Percentiles rank a stretch among this genome's conserved stretches.
Evolutionary conservation across 2,329 filamentous ascomycete species (phyloP).

Genomic region (Septoria linicola): DNA sequence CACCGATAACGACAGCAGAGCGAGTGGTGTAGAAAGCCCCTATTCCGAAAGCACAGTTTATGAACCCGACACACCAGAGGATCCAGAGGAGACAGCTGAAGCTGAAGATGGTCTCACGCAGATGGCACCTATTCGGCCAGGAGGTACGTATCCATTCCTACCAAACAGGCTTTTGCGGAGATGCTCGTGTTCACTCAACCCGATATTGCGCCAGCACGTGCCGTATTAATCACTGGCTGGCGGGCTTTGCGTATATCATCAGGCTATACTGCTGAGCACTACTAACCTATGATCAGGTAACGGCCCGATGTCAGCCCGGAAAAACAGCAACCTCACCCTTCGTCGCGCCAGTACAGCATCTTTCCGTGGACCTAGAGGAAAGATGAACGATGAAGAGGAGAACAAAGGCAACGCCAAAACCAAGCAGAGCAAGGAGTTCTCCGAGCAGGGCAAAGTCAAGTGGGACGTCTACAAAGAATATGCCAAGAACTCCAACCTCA

Average conservation of each 20-base stretch:
- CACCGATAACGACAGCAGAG: conserved; percentile 24
- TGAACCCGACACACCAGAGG: conserved; percentile 45
- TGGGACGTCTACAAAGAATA: conserved; percentile 95
- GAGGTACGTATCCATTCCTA: conserved; percentile 15
- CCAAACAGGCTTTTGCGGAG: background rate
- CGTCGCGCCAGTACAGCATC: conserved; percentile 89
- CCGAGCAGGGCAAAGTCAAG: conserved; percentile 95
- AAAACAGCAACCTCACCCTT: conserved; percentile 71
- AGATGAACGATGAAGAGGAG: conserved; percentile 79
- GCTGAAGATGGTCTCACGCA: conserved; percentile 71
- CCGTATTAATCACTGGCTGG: background rate
- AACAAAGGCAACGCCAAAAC: conserved; percentile 59
- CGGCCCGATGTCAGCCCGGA: conserved; percentile 53
- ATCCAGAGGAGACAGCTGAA: conserved; percentile 55
- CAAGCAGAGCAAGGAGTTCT: conserved; percentile 81
- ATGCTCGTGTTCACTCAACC: conserved; percentile 7
- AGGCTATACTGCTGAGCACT: background rate
- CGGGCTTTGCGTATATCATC: background rate
- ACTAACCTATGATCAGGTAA: conserved; percentile 24
- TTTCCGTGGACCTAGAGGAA: conserved; percentile 81
- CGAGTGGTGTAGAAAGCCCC: conserved; percentile 24
- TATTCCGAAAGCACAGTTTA: conserved; percentile 48
- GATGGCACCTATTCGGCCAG: conserved; percentile 69
- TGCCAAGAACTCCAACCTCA: conserved; percentile 87
- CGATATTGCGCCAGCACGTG: no score